Base-by-base conservation (phyloP, 2,329 filamentous ascomycete species). In the Penicillium sumatraense region DNA sequence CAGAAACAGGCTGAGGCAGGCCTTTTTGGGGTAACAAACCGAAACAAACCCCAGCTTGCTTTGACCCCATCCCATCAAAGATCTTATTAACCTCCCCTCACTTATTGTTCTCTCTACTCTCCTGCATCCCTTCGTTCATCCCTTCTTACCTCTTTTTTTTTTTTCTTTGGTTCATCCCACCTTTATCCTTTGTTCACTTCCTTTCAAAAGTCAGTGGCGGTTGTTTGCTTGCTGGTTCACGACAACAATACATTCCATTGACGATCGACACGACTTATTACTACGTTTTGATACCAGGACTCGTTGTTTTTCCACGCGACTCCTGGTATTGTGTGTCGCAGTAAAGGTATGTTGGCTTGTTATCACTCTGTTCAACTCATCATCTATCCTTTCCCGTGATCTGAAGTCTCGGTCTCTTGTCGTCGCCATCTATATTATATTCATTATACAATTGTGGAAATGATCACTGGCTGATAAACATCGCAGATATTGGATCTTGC, bases 41-140 rank as follows among this genome's bases (percentile, higher is more conserved):
- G 10, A 13, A 14, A 31, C 59, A 63, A 64, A 61, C 64, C 60
- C 63, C 61, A 65, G 13, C 53, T 58, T 50, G 27, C 59, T 62
- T 58, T 62, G 60, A 65, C 60, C 59, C 57, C 56, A 62, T 54
- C 59, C 59, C 60, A 57, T 62, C 56, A n/a, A n/a, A n/a, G n/a
- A n/a, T 61, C 55, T 59, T 63, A 63, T 68, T 61, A 55, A 61
- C 16, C 38, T 42, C 21, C 11, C 6, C 20, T 16, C 14, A 8
- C 18, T 21, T 40, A 16, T 10, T 11, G 16, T 11, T 8, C 36
- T 51, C n/a, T 56, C 52, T 53, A 29, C 31, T 46, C 50, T 53
- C 49, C 46, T 50, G 10, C 54, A 62, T 62, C 57, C 65, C 57
- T 63, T 67, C 62, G 46, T 66, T 61, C 20, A 62, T 61, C 60